phyloP scores from a whole-genome alignment of 2,329 filamentous ascomycete genomes.

The Thielaviopsis ethacetica region DNA sequence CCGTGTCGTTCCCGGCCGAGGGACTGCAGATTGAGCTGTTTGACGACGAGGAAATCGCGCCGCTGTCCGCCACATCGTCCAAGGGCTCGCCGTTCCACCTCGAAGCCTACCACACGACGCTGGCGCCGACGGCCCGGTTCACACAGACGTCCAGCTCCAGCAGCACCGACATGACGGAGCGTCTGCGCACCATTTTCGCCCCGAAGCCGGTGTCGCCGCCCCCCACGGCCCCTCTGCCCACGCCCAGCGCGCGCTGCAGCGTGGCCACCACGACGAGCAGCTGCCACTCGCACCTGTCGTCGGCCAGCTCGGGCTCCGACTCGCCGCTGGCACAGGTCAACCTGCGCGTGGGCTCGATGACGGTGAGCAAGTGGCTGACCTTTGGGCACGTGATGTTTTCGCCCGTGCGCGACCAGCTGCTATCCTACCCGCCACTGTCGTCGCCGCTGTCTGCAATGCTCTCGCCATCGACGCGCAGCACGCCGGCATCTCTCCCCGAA shows the following conservation, averaged over 20 bases:
- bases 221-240: background rate
- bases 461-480: background rate
- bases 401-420: constrained; percentile 56
- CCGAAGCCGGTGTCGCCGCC: constrained; percentile 13
- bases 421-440: constrained; percentile 17
- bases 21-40: constrained; percentile 83
- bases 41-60: constrained; percentile 32
- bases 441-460: constrained; percentile 19
- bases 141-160: constrained; percentile 39
- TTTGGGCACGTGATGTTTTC: constrained; percentile 75
- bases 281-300: constrained; percentile 14
- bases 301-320: constrained; percentile 35
- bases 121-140: constrained; percentile 26
- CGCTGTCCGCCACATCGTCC: constrained; percentile 38
- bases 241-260: background rate
- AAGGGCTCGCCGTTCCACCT: constrained; percentile 39
- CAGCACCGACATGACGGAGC: constrained; percentile 37
- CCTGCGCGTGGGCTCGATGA: constrained; percentile 63
- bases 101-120: constrained; percentile 28
- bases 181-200: constrained; percentile 31
- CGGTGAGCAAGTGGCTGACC: constrained; percentile 74
- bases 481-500: background rate
- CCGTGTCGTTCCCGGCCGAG: constrained; percentile 80
- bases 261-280: background rate
- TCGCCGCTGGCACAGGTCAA: constrained; percentile 56